Evolutionary conservation across 495 filamentous ascomycete genomes (phyloP), one percentile per base, ranked within the genome.

Genomic region (Lophiotrema nucula): DNA sequence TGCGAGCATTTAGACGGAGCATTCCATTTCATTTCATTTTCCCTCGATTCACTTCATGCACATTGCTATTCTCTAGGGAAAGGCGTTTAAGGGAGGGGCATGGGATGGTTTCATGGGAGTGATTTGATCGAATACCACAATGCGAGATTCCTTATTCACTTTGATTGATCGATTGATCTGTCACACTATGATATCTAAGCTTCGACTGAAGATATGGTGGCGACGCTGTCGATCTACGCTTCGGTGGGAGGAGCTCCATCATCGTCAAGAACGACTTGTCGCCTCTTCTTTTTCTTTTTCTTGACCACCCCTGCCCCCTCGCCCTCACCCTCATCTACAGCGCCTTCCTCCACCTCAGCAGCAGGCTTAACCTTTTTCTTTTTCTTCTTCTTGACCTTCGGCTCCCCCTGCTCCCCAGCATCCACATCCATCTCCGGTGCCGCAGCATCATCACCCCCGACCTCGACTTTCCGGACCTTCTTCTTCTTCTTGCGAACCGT

Each of bases 401-500:
- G 44, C 1, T 28, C 61, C 25, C 56, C 63, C 62, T 70, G 60
- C 68, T 72, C 55, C 72, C 73, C 60, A 69, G 70, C 62, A 69
- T 73, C 55, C 35, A 46, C 59, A 8, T 53, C 56, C 18, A 11
- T 47, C 35, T 49, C 56, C 6, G 22, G 45, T 12, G 21, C 57
- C 23, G 25, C 18, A 4, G 39, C 56, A 1, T n/a, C 56, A 1
- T 22, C 62, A 11, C 53, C 66, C n/a, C 21, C 56, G 16, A 47
- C 58, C 0, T 49, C 60, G 47, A 59, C 69, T 63, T 67, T 70
- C 65, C 76, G 74, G 2, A 50, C 56, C 69, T 80, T 82, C 69
- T 70, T 73, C 70, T 83, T 86, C 74, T 89, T 92, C 72, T 86
- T 92, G 75, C 83, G 88, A 5, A 96, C 84, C 24, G 90, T 73